Evolutionary conservation across 768 basidiomycete species (phyloP), one percentile per base, ranked within the genome.

Genomic region (Zangia roseola): DNA sequence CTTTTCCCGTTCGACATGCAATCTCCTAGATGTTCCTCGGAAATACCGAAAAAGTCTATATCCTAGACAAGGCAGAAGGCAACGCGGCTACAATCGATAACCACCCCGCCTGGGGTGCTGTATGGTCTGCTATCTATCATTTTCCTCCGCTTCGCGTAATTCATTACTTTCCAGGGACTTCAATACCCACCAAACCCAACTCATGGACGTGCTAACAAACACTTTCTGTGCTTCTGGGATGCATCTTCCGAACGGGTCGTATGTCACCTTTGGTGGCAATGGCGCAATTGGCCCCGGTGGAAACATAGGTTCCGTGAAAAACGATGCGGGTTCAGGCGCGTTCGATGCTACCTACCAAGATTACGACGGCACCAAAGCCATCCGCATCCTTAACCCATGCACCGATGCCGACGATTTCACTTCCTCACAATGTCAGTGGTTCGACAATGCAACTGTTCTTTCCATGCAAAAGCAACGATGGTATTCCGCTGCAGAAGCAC

Each of bases 41-140:
- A 26, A 88, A 85, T 54, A 71, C 78, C 7, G 73, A 90, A 56
- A 90, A 83, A 64, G 86, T 94, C 28, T 94, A 94, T 69, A 87
- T 94, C 19, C 71, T 94, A n/a, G 93, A 97, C 74, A 97, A 97
- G 72, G 82, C 84, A 2, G 90, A 93, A 63, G 81, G 80, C 26
- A 93, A 94, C 62, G 74, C 75, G 3, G 78, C 79, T 4, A 69
- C 75, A 56, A 75, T 92, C 52, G 73, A 78, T 50, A 81, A 80
- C 1, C 89, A 90, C 68, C 75, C 90, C 10, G 85, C 86, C 2
- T 88, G 85, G 81, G 89, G 81, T 19, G 64, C 85, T 0, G 81
- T 84, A 16, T 91, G 84, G 84, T 84, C 28, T 5, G 52, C 16
- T 9, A 0, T 34, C 19, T 17, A 7, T 30, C 14, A 1, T 42